phyloP scores from a whole-genome alignment of 2,329 filamentous ascomycete species.

The Magnaporthiopsis incrustans region DNA sequence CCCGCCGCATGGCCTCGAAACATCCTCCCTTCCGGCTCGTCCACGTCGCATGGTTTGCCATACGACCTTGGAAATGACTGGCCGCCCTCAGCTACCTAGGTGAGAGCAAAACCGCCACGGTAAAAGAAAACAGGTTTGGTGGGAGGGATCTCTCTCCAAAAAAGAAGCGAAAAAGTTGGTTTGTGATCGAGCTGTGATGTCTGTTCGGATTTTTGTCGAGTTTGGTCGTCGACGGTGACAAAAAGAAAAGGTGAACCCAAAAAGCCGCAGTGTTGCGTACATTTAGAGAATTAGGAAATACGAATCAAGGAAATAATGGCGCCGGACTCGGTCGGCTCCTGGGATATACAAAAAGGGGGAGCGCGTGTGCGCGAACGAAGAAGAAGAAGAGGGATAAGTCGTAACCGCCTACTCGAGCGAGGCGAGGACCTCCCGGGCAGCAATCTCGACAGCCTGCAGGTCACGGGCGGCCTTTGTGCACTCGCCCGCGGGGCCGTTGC shows the following conservation, averaged over 20 bases:
- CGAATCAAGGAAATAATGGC: not conserved
- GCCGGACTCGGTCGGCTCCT: not conserved
- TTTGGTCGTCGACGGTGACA: not conserved
- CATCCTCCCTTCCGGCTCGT: not conserved
- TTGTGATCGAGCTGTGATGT: not conserved
- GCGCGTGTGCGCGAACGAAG: not conserved
- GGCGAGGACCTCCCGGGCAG: conserved; percentile 21
- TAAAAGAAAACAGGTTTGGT: not conserved
- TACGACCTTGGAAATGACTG: not conserved
- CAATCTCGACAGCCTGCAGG: conserved; percentile 24
- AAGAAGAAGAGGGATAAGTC: not conserved
- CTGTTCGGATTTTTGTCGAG: not conserved
- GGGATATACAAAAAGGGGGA: not conserved
- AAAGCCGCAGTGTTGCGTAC: not conserved
- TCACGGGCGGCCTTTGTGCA: conserved; percentile 29
- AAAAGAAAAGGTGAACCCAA: not conserved
- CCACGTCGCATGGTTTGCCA: not conserved
- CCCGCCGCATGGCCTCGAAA: not conserved
- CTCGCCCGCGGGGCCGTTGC: conserved; percentile 22
- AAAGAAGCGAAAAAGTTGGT: not conserved
- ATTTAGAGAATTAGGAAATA: not conserved
- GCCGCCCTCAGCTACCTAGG: not conserved
- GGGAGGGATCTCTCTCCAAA: not conserved
- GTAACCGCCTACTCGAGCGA: conserved; percentile 1
- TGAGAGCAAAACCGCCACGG: not conserved